phyloP scores from a whole-genome alignment of 345 rosid species.

The Jatropha curcas region DNA sequence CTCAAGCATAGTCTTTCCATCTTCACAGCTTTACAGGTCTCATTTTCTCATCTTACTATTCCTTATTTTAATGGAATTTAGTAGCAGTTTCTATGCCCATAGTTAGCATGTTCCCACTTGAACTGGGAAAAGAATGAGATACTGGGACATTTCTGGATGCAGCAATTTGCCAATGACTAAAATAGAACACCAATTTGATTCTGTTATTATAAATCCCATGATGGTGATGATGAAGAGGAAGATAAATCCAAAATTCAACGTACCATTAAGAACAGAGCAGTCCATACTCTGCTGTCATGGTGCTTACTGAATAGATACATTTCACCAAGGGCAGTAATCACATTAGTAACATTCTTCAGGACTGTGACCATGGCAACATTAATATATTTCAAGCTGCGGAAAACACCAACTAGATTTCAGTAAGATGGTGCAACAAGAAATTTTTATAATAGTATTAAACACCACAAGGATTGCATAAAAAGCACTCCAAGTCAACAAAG shows the following conservation, averaged over 20 bases:
- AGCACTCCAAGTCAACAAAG: background rate
- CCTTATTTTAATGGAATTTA: background rate
- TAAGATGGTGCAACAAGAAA: background rate
- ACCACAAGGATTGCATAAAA: background rate
- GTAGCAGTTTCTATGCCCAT: background rate
- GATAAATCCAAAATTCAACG: slow-evolving; percentile 6
- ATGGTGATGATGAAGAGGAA: background rate
- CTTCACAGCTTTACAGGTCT: background rate
- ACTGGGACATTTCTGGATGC: background rate
- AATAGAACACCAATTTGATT: slow-evolving; percentile 4
- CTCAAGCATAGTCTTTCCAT: background rate
- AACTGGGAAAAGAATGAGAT: slow-evolving; percentile 1
- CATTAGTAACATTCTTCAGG: slow-evolving; percentile 96
- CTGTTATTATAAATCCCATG: background rate
- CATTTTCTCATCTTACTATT: background rate
- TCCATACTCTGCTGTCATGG: slow-evolving; percentile 93
- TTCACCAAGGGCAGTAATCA: slow-evolving; percentile 94
- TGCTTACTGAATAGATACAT: slow-evolving; percentile 91
- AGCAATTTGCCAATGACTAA: slow-evolving; percentile 3
- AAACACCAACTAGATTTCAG: slow-evolving; percentile 14
- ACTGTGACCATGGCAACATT: slow-evolving; percentile 99
- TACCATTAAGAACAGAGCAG: slow-evolving; percentile 98
- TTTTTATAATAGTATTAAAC: background rate
- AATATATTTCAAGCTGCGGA: slow-evolving; percentile 87
- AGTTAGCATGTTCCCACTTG: background rate